Evolutionary conservation across 768 basidiomycete species (phyloP).

Genomic region (Leccinum uliginosum): DNA sequence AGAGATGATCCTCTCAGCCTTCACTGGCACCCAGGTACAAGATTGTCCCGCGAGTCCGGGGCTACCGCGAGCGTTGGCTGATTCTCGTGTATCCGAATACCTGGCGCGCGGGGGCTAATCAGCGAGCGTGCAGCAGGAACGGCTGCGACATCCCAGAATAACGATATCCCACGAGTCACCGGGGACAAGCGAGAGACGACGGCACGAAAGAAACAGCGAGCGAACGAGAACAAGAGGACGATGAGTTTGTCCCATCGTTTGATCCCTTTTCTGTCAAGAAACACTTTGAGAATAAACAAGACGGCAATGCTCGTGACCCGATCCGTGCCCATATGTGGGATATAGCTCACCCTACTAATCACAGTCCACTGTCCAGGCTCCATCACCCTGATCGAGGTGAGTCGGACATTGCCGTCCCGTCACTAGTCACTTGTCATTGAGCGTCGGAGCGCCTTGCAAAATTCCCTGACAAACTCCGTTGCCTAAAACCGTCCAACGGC

Average conservation of each 20-base stretch:
- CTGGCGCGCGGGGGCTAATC: not conserved
- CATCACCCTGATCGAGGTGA: not conserved
- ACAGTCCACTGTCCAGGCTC: not conserved
- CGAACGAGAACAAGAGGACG: not conserved
- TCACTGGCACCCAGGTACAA: constrained; percentile 3
- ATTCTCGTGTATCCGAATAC: not conserved
- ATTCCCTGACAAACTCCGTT: not conserved
- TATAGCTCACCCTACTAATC: not conserved
- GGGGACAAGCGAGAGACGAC: not conserved
- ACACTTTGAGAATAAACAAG: not conserved
- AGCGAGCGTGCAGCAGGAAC: not conserved
- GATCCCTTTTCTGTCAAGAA: constrained; percentile 3
- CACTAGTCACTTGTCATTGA: not conserved
- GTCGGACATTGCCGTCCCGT: not conserved
- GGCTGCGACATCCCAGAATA: not conserved
- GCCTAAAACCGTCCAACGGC: not conserved
- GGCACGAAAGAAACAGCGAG: not conserved
- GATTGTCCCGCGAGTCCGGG: constrained; percentile 9
- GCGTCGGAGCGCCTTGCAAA: not conserved
- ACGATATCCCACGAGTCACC: not conserved
- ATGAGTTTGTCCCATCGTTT: not conserved
- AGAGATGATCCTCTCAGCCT: not conserved
- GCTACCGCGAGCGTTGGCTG: not conserved
- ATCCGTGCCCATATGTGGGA: not conserved
- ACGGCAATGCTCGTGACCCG: not conserved